Evolutionary conservation across 306 rosid species (phyloP).

Genomic region (Senna siamea): DNA sequence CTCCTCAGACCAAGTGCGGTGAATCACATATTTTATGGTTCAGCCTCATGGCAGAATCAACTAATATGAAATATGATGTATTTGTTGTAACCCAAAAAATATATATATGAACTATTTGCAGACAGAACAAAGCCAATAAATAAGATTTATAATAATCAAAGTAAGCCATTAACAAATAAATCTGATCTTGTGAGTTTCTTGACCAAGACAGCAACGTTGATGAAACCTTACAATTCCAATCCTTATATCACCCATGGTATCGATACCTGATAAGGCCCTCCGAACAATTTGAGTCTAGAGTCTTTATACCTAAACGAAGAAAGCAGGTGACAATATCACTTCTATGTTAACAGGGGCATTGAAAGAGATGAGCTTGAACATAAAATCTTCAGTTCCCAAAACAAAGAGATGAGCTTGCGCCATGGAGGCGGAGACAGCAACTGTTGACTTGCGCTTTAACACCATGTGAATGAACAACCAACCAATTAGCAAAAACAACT

Average conservation of each 20-base stretch:
- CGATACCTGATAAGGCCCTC: constrained; percentile 23
- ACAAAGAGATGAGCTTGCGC: constrained; percentile 27
- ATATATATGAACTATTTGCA: constrained; percentile 22
- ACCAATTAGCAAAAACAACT: constrained; percentile 38
- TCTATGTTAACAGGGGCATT: constrained; percentile 23
- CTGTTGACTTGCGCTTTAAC: constrained; percentile 37
- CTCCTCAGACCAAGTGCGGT: not conserved
- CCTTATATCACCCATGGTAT: constrained; percentile 26
- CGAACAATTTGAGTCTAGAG: constrained; percentile 16
- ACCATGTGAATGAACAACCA: constrained; percentile 42
- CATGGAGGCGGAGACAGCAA: constrained; percentile 21
- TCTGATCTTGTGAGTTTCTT: constrained; percentile 20
- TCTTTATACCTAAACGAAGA: constrained; percentile 21
- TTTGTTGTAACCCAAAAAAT: too few species aligned
- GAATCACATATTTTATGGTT: not conserved
- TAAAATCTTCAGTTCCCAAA: constrained; percentile 19
- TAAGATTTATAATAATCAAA: constrained; percentile 18
- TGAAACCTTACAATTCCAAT: constrained; percentile 21
- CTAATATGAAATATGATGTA: too few species aligned
- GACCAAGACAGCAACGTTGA: constrained; percentile 29
- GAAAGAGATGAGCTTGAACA: constrained; percentile 39
- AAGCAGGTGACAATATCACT: constrained; percentile 17
- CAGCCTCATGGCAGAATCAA: not conserved
- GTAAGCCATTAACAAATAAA: constrained; percentile 31
- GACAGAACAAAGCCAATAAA: not conserved